phyloP scores from a whole-genome alignment of 768 basidiomycete genomes.

The Coprinopsis marcescibilis region DNA sequence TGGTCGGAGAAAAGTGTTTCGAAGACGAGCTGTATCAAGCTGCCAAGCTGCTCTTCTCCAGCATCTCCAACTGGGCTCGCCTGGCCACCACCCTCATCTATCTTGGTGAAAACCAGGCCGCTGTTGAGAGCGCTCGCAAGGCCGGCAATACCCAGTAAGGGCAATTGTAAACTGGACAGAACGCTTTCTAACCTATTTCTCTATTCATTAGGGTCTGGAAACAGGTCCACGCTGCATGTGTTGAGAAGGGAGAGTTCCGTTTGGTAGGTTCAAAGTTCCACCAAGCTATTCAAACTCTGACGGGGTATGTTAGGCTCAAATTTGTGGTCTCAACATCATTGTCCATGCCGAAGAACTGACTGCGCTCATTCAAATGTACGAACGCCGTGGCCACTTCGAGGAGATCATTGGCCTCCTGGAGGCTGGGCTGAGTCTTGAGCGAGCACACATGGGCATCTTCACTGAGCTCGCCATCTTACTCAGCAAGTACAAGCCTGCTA shows the following conservation, averaged over 20 bases:
- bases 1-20: slow-evolving; percentile 99
- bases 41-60: slow-evolving; percentile 89
- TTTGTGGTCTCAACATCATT: slow-evolving; percentile 96
- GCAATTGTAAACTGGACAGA: background rate
- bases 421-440: slow-evolving; percentile 92
- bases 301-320: slow-evolving; percentile 67
- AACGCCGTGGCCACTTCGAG: slow-evolving; percentile 88
- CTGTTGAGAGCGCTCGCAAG: slow-evolving; percentile 98
- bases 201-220: slow-evolving; percentile 99
- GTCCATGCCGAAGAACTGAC: slow-evolving; percentile 89
- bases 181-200: slow-evolving; percentile 10
- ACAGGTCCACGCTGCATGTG: slow-evolving; percentile 97
- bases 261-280: slow-evolving; percentile 38
- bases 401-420: slow-evolving; percentile 90
- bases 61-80: slow-evolving; percentile 98
- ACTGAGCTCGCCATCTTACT: slow-evolving; percentile 89
- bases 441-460: slow-evolving; percentile 99
- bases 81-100: slow-evolving; percentile 98
- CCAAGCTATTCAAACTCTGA: background rate
- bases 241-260: slow-evolving; percentile 96
- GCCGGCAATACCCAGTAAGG: slow-evolving; percentile 96
- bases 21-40: slow-evolving; percentile 98
- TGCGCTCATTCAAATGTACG: slow-evolving; percentile 75
- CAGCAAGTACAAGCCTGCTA: slow-evolving; percentile 93
- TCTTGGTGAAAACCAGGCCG: slow-evolving; percentile 94